Conservation (phyloP, 129 eudicot genomes). For the Saposhnikovia divaricata region DNA sequence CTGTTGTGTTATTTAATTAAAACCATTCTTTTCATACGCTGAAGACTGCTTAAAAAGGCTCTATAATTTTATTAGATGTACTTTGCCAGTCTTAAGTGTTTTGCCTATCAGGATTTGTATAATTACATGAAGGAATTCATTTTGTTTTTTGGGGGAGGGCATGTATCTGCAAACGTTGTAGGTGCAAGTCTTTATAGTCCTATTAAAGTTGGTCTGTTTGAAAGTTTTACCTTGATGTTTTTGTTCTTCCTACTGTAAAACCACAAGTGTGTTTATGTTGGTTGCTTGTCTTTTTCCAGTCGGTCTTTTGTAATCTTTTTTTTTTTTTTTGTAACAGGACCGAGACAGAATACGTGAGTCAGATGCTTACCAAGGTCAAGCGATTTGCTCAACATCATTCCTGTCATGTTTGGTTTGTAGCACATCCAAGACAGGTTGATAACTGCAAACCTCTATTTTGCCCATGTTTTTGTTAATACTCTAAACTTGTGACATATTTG, state of each 20-base stretch:
- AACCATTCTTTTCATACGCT: neutral
- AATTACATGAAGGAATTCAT: no score
- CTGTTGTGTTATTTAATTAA: neutral
- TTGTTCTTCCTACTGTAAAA: neutral
- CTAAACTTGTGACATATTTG: slow-evolving; percentile 20
- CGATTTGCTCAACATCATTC: slow-evolving; percentile 96
- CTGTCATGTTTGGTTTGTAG: slow-evolving; percentile 99
- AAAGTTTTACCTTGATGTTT: neutral
- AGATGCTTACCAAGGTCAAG: slow-evolving; percentile 79
- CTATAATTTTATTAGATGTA: neutral
- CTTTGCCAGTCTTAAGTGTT: neutral
- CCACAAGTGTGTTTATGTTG: neutral
- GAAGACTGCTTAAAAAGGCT: neutral
- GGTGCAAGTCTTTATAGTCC: neutral
- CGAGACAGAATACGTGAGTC: slow-evolving; percentile 96
- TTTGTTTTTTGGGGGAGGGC: no score
- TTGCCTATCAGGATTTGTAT: no score
- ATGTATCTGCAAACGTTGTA: neutral
- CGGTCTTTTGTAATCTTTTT: neutral
- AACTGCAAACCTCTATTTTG: slow-evolving; percentile 1
- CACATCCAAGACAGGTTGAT: slow-evolving; percentile 93
- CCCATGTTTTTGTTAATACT: neutral
- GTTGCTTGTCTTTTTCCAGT: neutral
- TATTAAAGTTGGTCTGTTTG: neutral
- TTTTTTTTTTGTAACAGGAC: slow-evolving; percentile 44